Conservation (phyloP, 192 early-diverging fungal genomes). For the Backusella psychrophila region DNA sequence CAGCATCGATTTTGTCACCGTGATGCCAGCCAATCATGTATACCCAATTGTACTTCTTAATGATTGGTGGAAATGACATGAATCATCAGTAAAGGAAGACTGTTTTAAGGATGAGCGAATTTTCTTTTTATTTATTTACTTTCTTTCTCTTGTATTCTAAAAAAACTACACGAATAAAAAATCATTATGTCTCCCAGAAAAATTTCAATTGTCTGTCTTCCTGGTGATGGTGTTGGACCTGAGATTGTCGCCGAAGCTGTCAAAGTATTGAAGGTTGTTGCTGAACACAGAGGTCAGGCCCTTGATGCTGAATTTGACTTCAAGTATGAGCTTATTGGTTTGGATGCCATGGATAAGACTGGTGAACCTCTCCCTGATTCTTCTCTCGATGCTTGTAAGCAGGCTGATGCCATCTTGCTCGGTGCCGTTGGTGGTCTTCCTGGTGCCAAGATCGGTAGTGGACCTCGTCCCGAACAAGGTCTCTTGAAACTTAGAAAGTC, state of each 20-base stretch:
- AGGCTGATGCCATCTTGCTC: constrained; percentile 88
- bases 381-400: constrained; percentile 79
- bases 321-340: constrained; percentile 83
- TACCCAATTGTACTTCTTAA: not conserved
- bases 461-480: constrained; percentile 93
- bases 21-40: not conserved
- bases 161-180: not conserved
- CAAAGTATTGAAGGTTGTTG: constrained; percentile 83
- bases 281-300: constrained; percentile 56
- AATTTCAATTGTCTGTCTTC: constrained; percentile 65
- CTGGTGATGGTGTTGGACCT: constrained; percentile 96
- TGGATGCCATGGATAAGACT: constrained; percentile 86
- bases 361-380: constrained; percentile 74
- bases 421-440: constrained; percentile 96
- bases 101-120: not conserved
- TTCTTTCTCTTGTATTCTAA: constrained; percentile 9
- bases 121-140: constrained; percentile 11
- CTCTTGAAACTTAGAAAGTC: constrained; percentile 89
- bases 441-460: constrained; percentile 62
- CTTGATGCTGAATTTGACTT: constrained; percentile 67
- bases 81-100: constrained; percentile 19
- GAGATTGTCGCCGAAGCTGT: constrained; percentile 91
- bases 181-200: constrained; percentile 19
- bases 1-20: not conserved
- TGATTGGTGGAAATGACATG: constrained; percentile 24